These are phyloP conservation scores for Diddensiella caesifluorescens DNA, from an alignment of 805 yeast species.

Conservation along the genomic window DNA sequence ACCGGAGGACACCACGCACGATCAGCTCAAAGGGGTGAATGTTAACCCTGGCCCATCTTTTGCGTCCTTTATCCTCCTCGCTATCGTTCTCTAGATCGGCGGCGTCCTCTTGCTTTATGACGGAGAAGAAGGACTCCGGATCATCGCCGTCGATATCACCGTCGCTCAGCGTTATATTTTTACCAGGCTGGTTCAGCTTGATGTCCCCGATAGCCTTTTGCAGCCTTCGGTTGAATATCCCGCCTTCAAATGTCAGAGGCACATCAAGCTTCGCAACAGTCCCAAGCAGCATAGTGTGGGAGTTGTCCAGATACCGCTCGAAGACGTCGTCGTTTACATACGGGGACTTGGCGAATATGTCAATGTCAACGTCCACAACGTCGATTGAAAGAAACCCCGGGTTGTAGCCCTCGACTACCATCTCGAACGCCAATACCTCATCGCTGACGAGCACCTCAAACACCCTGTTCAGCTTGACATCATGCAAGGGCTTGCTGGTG, in stretches of 20 bases:
- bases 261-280: slow-evolving; percentile 60
- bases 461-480: slow-evolving; percentile 55
- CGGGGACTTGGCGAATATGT: slow-evolving; percentile 56
- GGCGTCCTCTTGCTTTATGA: not conserved
- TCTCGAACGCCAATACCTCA: slow-evolving; percentile 78
- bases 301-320: slow-evolving; percentile 22
- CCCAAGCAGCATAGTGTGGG: slow-evolving; percentile 73
- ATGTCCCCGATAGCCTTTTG: slow-evolving; percentile 62
- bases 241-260: slow-evolving; percentile 70
- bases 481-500: slow-evolving; percentile 74
- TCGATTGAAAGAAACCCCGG: slow-evolving; percentile 76
- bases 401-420: slow-evolving; percentile 73
- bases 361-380: slow-evolving; percentile 64
- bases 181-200: slow-evolving; percentile 69
- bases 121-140: not conserved
- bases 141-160: slow-evolving; percentile 14
- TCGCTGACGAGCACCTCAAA: slow-evolving; percentile 71
- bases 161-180: slow-evolving; percentile 29
- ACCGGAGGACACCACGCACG: slow-evolving; percentile 74
- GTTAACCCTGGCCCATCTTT: slow-evolving; percentile 70
- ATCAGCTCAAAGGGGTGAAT: slow-evolving; percentile 81
- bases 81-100: slow-evolving; percentile 1
- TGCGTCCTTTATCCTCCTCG: slow-evolving; percentile 21
- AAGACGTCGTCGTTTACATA: slow-evolving; percentile 20
- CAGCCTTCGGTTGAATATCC: slow-evolving; percentile 59